These are phyloP conservation scores for Drosera spatulata DNA, from an alignment of 179 eudicot species.

Conservation along the genomic window DNA sequence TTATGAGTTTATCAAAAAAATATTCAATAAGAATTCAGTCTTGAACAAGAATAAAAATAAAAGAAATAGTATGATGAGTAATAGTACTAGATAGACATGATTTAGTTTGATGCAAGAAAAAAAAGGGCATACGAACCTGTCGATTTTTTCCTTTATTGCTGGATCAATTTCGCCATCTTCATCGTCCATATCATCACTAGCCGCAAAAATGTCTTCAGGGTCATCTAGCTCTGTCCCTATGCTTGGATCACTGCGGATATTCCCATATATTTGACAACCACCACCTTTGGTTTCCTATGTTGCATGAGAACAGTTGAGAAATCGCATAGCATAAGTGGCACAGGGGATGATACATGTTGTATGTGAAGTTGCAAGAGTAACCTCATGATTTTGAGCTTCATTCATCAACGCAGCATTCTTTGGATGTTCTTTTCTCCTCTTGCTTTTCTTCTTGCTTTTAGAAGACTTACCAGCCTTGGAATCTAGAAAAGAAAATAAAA, in stretches of 20 bases:
- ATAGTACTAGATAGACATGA: too few species aligned
- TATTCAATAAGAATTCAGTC: too few species aligned
- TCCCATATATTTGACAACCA: slow-evolving; percentile 19
- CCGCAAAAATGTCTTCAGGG: slow-evolving; percentile 28
- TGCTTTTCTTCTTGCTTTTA: slow-evolving; percentile 68
- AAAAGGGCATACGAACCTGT: slow-evolving; percentile 42
- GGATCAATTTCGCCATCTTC: slow-evolving; percentile 82
- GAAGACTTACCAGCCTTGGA: slow-evolving; percentile 37
- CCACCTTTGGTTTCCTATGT: slow-evolving; percentile 41
- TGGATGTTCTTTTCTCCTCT: slow-evolving; percentile 60
- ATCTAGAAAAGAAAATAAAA: slow-evolving; percentile 33
- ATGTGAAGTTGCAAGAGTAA: slow-evolving; percentile 4
- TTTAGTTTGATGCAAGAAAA: not conserved
- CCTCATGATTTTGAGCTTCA: slow-evolving; percentile 33
- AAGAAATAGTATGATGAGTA: too few species aligned
- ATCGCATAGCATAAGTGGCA: not conserved
- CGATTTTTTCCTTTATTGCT: slow-evolving; percentile 62
- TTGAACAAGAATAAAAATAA: too few species aligned
- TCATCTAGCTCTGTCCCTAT: slow-evolving; percentile 32
- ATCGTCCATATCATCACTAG: slow-evolving; percentile 40
- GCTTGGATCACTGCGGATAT: slow-evolving; percentile 16
- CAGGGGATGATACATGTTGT: too few species aligned
- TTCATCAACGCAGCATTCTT: slow-evolving; percentile 34
- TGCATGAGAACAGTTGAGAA: slow-evolving; percentile 1
- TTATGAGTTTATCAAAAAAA: too few species aligned